Percentiles rank a stretch among this genome's conserved stretches.
Conservation (phyloP, 306 rosid genomes). For the Cicer judaicum region DNA sequence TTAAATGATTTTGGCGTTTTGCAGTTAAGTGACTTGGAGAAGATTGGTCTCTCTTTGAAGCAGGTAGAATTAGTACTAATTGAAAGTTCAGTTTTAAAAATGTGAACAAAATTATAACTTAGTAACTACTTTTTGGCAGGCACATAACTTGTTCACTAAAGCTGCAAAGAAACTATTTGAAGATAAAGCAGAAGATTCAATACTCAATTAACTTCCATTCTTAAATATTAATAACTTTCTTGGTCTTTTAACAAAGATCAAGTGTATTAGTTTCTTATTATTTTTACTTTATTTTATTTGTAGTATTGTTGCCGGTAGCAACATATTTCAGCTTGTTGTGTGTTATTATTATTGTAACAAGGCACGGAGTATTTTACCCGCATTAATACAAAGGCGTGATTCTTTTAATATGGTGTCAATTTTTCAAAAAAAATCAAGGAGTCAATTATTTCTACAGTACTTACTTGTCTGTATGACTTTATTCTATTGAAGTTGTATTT, state of each 20-base stretch:
- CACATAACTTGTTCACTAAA: slow-evolving; percentile 65
- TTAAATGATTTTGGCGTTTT: slow-evolving; percentile 42
- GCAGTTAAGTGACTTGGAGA: slow-evolving; percentile 87
- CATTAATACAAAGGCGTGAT: slow-evolving; percentile 18
- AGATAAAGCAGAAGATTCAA: slow-evolving; percentile 52
- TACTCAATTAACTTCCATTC: slow-evolving; percentile 36
- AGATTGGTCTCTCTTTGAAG: slow-evolving; percentile 87
- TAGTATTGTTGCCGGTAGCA: slow-evolving; percentile 44
- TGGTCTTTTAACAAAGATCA: slow-evolving; percentile 13
- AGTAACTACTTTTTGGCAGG: slow-evolving; percentile 48
- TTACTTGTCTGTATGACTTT: too few relatives aligned
- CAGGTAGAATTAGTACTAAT: slow-evolving; percentile 58
- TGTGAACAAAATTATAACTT: background rate
- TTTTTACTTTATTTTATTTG: background rate
- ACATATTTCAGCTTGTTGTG: slow-evolving; percentile 41
- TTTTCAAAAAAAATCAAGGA: too few relatives aligned
- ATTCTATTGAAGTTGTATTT: too few relatives aligned
- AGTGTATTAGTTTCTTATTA: slow-evolving; percentile 20
- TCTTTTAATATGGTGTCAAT: background rate
- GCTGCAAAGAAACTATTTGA: slow-evolving; percentile 72
- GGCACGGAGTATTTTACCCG: background rate
- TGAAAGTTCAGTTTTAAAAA: slow-evolving; percentile 3
- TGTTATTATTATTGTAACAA: slow-evolving; percentile 36
- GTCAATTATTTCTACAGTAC: too few relatives aligned
- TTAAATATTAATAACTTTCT: background rate